These are phyloP conservation scores for Persicaria maculosa DNA, from an alignment of 148 eudicot species.

Conservation along the genomic window DNA sequence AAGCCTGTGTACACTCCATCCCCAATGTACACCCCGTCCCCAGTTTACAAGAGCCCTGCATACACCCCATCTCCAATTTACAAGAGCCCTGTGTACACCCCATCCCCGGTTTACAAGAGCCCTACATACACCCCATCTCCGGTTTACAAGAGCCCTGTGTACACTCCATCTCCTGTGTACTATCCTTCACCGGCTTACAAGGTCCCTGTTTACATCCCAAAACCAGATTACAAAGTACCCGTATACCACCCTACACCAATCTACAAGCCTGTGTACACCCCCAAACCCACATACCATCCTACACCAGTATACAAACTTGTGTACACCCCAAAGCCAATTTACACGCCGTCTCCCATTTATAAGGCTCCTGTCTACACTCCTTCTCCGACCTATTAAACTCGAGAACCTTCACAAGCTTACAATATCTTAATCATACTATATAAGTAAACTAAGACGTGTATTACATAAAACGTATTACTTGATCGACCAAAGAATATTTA, in stretches of 20 bases:
- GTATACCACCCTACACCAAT: background rate
- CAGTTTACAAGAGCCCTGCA: background rate
- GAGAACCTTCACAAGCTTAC: background rate
- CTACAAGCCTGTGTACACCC: background rate
- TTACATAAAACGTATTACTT: background rate
- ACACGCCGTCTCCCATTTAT: background rate
- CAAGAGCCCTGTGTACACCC: background rate
- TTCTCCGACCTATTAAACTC: background rate
- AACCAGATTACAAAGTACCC: background rate
- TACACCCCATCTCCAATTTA: too few relatives aligned
- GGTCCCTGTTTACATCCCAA: background rate
- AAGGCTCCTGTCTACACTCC: background rate
- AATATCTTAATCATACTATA: background rate
- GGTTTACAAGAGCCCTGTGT: background rate
- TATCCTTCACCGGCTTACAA: background rate
- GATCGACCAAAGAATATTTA: too few relatives aligned
- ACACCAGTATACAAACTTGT: background rate
- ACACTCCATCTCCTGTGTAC: background rate
- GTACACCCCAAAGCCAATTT: background rate
- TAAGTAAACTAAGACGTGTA: background rate
- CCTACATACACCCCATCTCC: constrained; percentile 7
- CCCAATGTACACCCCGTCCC: background rate
- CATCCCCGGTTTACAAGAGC: background rate
- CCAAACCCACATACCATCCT: background rate
- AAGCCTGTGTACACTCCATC: background rate